Conservation (phyloP, 2,329 filamentous ascomycete genomes). For the Penicillium sp. region DNA sequence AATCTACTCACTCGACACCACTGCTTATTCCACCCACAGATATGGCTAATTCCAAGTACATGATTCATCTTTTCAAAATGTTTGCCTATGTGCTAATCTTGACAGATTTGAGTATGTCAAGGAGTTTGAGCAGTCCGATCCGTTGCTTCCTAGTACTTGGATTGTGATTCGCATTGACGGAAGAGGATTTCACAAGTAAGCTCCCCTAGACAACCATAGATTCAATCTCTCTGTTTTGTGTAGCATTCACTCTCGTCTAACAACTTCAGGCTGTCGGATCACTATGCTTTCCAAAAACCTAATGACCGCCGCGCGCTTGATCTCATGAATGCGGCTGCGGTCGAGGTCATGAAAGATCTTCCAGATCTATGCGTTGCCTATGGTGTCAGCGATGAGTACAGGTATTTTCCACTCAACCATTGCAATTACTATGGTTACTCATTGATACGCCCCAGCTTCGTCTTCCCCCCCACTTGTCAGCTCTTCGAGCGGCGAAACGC, state of each 20-base stretch:
- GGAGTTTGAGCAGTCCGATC: slow-evolving; percentile 79
- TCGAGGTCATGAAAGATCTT: slow-evolving; percentile 76
- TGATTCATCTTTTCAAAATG: not conserved
- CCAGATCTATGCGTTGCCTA: slow-evolving; percentile 87
- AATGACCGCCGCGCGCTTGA: slow-evolving; percentile 85
- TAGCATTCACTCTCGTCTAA: not conserved
- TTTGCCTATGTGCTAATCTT: slow-evolving; percentile 2
- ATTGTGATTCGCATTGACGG: slow-evolving; percentile 93
- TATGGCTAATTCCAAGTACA: slow-evolving; percentile 44
- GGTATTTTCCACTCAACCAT: slow-evolving; percentile 16
- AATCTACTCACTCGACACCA: slow-evolving; percentile 6
- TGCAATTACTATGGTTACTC: not conserved
- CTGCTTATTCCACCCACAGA: not conserved
- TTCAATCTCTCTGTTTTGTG: not conserved
- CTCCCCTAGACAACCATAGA: not conserved
- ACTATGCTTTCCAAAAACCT: slow-evolving; percentile 85
- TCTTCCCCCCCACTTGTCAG: slow-evolving; percentile 78
- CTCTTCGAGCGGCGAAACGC: slow-evolving; percentile 84
- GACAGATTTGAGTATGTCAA: slow-evolving; percentile 90
- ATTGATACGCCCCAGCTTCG: slow-evolving; percentile 60
- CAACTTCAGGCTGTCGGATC: slow-evolving; percentile 67
- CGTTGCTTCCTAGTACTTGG: slow-evolving; percentile 87
- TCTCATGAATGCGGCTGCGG: slow-evolving; percentile 93
- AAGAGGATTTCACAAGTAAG: slow-evolving; percentile 88
- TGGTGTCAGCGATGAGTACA: slow-evolving; percentile 93